Evolutionary conservation across 2,329 filamentous ascomycete species (phyloP).

Genomic region (Trichoderma arundinaceum): DNA sequence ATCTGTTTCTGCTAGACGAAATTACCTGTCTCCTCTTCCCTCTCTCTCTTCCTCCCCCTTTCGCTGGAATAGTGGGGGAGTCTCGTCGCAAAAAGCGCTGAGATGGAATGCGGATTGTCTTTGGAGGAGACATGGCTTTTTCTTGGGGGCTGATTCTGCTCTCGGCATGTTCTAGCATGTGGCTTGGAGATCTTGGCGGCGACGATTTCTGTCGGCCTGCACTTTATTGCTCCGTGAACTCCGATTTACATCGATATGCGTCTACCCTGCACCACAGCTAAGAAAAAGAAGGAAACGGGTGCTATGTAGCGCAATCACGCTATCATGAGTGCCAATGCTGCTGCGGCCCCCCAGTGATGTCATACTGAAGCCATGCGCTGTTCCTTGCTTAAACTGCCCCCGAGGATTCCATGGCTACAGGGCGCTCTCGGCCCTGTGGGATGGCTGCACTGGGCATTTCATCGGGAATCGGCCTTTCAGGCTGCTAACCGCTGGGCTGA

Average conservation of each 20-base stretch:
- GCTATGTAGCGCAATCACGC: too few species aligned
- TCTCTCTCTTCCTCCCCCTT: too few species aligned
- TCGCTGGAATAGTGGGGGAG: too few species aligned
- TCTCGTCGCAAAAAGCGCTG: too few species aligned
- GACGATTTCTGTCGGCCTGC: neutral
- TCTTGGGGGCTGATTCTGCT: neutral
- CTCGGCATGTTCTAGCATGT: slow-evolving; percentile 1
- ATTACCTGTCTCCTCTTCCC: too few species aligned
- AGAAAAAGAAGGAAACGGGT: too few species aligned
- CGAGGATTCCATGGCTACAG: too few species aligned
- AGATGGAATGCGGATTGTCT: neutral
- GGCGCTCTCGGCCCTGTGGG: neutral
- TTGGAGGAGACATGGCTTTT: neutral
- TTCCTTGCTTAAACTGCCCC: neutral
- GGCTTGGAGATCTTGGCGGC: slow-evolving; percentile 2
- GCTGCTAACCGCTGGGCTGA: neutral
- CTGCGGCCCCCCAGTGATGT: slow-evolving; percentile 7
- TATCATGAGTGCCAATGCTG: too few species aligned
- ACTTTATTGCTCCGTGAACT: neutral
- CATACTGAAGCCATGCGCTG: slow-evolving; percentile 16
- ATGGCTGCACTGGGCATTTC: neutral
- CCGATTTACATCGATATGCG: too few species aligned
- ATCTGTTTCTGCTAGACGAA: too few species aligned
- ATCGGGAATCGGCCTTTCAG: neutral
- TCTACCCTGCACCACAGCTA: too few species aligned